phyloP scores from a whole-genome alignment of 2,329 filamentous ascomycete genomes.

The Stemphylium lycopersici region DNA sequence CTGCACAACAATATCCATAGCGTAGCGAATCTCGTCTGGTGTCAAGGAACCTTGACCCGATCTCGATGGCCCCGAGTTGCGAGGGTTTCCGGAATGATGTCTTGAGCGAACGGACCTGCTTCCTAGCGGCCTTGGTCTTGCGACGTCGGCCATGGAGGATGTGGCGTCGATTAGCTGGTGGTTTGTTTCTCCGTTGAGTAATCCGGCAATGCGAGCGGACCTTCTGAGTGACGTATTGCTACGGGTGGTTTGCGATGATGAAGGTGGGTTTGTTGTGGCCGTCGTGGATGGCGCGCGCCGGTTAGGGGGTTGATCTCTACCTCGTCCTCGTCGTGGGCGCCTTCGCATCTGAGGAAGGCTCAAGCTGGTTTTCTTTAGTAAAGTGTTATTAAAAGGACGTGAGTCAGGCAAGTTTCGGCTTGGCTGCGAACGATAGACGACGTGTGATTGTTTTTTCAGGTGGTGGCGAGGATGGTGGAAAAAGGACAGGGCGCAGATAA shows the following conservation, averaged over 20 bases:
- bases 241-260: constrained; percentile 19
- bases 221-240: constrained; percentile 36
- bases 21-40: constrained; percentile 43
- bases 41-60: constrained; percentile 31
- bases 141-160: constrained; percentile 47
- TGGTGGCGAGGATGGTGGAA: constrained; percentile 10
- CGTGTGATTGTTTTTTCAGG: constrained; percentile 9
- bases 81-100: constrained; percentile 32
- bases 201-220: constrained; percentile 42
- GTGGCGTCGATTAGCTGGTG: constrained; percentile 21
- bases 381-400: constrained; percentile 21
- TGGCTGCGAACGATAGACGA: constrained; percentile 27
- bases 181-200: constrained; percentile 35
- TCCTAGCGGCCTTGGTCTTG: constrained; percentile 42
- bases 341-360: constrained; percentile 48
- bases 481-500: constrained; percentile 3
- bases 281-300: constrained; percentile 34
- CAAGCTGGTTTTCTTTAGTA: constrained; percentile 39
- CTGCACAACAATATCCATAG: constrained; percentile 49
- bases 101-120: constrained; percentile 41
- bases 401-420: constrained; percentile 30
- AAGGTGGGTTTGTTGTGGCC: constrained; percentile 29
- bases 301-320: constrained; percentile 41
- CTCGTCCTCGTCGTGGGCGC: constrained; percentile 43
- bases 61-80: constrained; percentile 32